Conservation (phyloP, 2,329 filamentous ascomycete species). For the Aspergillus thermomutatus region DNA sequence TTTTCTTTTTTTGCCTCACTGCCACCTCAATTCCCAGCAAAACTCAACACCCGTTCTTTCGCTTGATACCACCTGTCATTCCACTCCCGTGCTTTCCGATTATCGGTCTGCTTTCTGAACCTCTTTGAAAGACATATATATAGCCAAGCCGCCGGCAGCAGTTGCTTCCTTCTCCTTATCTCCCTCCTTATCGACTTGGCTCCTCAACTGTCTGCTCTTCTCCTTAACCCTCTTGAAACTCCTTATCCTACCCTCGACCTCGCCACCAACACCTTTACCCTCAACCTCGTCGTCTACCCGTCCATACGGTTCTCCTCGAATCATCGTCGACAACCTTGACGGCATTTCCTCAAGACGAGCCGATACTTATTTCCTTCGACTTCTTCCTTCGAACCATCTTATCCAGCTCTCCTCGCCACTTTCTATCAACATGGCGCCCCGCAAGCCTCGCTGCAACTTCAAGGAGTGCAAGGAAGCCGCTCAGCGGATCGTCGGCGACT, state of each 20-base stretch:
- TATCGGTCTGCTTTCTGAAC: neutral
- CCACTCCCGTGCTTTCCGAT: slow-evolving; percentile 24
- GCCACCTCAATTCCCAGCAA: neutral
- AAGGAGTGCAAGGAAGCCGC: slow-evolving; percentile 85
- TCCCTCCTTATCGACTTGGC: slow-evolving; percentile 7
- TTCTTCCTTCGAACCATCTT: neutral
- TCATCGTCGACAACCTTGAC: neutral
- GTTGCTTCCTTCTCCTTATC: neutral
- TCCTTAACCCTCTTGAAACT: neutral
- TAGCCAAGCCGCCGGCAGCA: slow-evolving; percentile 4
- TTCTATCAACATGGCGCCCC: slow-evolving; percentile 41
- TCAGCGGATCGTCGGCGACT: slow-evolving; percentile 93
- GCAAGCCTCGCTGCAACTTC: slow-evolving; percentile 73
- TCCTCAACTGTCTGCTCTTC: neutral
- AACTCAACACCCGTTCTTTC: neutral
- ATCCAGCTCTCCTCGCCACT: slow-evolving; percentile 6
- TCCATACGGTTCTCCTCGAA: neutral
- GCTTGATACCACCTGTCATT: slow-evolving; percentile 6
- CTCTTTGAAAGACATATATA: slow-evolving; percentile 12
- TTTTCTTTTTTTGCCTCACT: slow-evolving; percentile 9
- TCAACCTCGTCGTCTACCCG: neutral
- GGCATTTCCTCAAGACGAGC: neutral
- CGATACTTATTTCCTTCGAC: neutral
- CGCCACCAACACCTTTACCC: neutral
- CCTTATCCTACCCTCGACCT: slow-evolving; percentile 1